Conservation (phyloP, 768 basidiomycete genomes). For the Pisolithus marmoratus region DNA sequence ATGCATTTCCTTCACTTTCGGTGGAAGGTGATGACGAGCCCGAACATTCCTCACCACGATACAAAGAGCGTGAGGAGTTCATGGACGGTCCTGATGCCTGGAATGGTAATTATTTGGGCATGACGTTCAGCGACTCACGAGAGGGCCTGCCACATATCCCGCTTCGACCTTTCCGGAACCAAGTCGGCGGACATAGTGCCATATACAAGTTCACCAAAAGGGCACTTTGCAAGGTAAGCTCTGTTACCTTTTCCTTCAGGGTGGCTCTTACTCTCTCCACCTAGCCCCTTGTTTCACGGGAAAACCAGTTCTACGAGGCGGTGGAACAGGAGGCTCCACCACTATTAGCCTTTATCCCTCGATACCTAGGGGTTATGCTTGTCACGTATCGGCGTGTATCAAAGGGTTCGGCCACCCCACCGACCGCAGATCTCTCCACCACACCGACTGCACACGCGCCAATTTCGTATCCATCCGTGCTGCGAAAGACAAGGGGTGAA, state of each 20-base stretch:
- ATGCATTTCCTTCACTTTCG: constrained; percentile 13
- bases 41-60: background rate
- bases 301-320: constrained; percentile 97
- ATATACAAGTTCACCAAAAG: constrained; percentile 98
- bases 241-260: background rate
- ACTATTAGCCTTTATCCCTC: constrained; percentile 90
- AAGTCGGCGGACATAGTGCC: constrained; percentile 95
- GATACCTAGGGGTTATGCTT: constrained; percentile 97
- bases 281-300: constrained; percentile 87
- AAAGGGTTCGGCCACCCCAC: constrained; percentile 29
- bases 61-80: constrained; percentile 15
- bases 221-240: constrained; percentile 94
- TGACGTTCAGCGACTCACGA: constrained; percentile 43
- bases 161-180: constrained; percentile 91
- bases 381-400: constrained; percentile 88
- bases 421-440: constrained; percentile 11
- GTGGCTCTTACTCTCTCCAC: background rate
- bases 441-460: constrained; percentile 12
- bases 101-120: constrained; percentile 32
- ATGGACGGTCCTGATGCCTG: constrained; percentile 11
- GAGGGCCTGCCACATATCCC: constrained; percentile 82
- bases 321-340: constrained; percentile 93
- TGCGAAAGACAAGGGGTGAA: constrained; percentile 24
- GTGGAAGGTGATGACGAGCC: constrained; percentile 13
- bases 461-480: constrained; percentile 18